phyloP scores from a whole-genome alignment of 306 rosid genomes.

The Glycine latifolia region DNA sequence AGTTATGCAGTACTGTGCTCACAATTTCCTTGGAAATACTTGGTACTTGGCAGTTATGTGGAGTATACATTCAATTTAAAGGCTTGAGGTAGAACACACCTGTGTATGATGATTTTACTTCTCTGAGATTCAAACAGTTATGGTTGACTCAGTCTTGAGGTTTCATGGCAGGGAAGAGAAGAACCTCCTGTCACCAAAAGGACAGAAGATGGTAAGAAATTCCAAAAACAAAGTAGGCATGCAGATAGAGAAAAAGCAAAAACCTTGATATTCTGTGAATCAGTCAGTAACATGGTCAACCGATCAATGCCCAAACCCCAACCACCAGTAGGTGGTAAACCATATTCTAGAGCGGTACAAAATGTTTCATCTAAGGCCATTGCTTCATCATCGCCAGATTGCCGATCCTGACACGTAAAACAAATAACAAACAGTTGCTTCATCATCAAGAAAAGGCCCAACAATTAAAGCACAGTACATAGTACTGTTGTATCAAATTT shows the following conservation, averaged over 20 bases:
- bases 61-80: neutral
- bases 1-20: too few species aligned
- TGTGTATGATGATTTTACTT: neutral
- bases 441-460: neutral
- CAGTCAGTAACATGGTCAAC: conserved; percentile 79
- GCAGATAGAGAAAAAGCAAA: conserved; percentile 1
- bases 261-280: conserved; percentile 95
- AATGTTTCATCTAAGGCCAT: conserved; percentile 93
- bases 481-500: neutral
- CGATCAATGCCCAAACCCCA: conserved; percentile 99
- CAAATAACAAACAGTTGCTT: neutral
- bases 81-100: conserved; percentile 20
- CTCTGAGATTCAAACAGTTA: neutral
- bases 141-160: conserved; percentile 73
- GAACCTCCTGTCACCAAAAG: conserved; percentile 78
- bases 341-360: conserved; percentile 88
- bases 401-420: conserved; percentile 72
- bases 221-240: neutral
- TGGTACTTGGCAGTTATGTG: neutral
- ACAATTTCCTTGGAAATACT: neutral
- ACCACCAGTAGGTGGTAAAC: conserved; percentile 97
- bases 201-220: neutral
- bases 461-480: neutral
- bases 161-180: conserved; percentile 95
- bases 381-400: conserved; percentile 96